phyloP scores from a whole-genome alignment of 2,329 filamentous ascomycete genomes.

The Curvularia hawaiiensis region DNA sequence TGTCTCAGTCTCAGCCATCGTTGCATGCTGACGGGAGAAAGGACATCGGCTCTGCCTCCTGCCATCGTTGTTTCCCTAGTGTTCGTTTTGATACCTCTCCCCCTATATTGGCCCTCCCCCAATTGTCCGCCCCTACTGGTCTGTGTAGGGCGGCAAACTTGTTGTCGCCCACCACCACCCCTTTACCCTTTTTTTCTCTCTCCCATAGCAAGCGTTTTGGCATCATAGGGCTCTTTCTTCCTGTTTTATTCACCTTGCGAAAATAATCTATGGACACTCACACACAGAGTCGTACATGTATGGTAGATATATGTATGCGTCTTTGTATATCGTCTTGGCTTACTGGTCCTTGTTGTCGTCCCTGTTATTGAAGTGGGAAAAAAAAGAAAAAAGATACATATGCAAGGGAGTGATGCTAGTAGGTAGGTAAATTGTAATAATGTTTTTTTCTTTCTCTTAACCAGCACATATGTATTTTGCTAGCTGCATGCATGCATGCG shows the following conservation, averaged over 20 bases:
- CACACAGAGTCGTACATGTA: background rate
- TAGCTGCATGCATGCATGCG: no score
- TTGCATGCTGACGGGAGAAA: slow-evolving; percentile 16
- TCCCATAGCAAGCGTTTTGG: slow-evolving; percentile 24
- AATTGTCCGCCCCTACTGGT: slow-evolving; percentile 1
- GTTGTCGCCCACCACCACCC: background rate
- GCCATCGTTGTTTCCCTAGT: slow-evolving; percentile 16
- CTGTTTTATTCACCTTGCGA: background rate
- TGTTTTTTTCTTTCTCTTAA: no score
- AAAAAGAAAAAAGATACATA: background rate
- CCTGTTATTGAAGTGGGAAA: background rate
- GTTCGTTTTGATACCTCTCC: slow-evolving; percentile 34
- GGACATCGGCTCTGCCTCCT: slow-evolving; percentile 7
- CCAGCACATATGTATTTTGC: no score
- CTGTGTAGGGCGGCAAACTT: background rate
- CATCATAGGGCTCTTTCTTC: slow-evolving; percentile 4
- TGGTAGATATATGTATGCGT: background rate
- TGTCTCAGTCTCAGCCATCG: slow-evolving; percentile 13
- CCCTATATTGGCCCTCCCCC: slow-evolving; percentile 7
- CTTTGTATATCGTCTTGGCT: background rate
- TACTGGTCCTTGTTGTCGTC: background rate
- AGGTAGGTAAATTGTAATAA: no score
- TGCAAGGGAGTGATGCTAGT: background rate
- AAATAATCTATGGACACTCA: background rate
- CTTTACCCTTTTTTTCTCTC: slow-evolving; percentile 9